A percentile compares a stretch with the other conserved stretches of the same genome.
Conservation (phyloP, 73 alveolate species). For the Diophrys sp. region DNA sequence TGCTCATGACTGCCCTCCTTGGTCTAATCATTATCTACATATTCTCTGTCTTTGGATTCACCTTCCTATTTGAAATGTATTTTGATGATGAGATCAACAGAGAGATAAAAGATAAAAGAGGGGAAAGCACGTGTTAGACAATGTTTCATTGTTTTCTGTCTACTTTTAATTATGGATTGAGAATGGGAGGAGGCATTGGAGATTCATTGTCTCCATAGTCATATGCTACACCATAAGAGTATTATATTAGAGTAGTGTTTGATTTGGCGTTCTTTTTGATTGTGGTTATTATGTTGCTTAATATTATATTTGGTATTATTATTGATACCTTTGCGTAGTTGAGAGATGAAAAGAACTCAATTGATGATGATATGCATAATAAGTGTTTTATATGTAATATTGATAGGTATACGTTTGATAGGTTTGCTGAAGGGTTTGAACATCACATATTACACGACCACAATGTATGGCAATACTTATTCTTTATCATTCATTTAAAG, state of each 20-base stretch:
- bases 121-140: constrained; percentile 60
- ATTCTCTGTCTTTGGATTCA: constrained; percentile 81
- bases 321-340: constrained; percentile 86
- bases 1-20: constrained; percentile 85
- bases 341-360: constrained; percentile 76
- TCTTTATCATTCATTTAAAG: constrained; percentile 38
- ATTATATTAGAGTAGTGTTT: constrained; percentile 61
- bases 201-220: constrained; percentile 57
- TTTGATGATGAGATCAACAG: constrained; percentile 68
- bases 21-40: constrained; percentile 82
- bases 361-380: constrained; percentile 78
- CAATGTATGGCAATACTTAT: constrained; percentile 75
- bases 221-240: constrained; percentile 38
- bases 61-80: constrained; percentile 67
- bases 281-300: constrained; percentile 74
- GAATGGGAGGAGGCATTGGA: constrained; percentile 91
- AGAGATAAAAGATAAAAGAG: constrained; percentile 14
- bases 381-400: constrained; percentile 80
- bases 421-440: constrained; percentile 78
- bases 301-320: constrained; percentile 85
- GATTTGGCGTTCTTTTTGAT: constrained; percentile 74
- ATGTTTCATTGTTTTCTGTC: constrained; percentile 81
- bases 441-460: constrained; percentile 73
- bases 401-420: constrained; percentile 79
- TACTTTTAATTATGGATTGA: constrained; percentile 80